phyloP scores from a whole-genome alignment of 371 early-diverging fungal species.

The Globomyces sp. region DNA sequence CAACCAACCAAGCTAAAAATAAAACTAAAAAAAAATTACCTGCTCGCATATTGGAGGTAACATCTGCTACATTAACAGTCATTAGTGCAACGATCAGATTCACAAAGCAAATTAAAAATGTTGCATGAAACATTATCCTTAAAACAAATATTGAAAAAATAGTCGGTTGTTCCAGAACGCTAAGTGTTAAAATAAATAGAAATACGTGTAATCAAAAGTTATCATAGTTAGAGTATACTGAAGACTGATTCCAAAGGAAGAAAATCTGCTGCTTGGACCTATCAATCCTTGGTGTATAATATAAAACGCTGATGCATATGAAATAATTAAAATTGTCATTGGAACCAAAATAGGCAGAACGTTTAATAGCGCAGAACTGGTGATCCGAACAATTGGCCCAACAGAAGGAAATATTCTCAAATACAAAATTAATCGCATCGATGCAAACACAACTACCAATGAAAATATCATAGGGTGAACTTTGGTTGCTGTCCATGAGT shows the following conservation, averaged over 20 bases:
- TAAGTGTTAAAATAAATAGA: background rate
- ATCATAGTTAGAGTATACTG: conserved; percentile 39
- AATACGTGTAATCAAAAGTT: conserved; percentile 38
- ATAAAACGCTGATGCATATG: conserved; percentile 33
- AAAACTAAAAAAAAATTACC: background rate
- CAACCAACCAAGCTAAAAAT: conserved; percentile 31
- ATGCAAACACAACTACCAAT: conserved; percentile 32
- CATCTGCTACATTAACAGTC: conserved; percentile 43
- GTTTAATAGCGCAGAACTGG: conserved; percentile 29
- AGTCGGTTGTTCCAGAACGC: conserved; percentile 26
- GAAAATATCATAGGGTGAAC: conserved; percentile 37
- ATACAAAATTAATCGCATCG: conserved; percentile 29
- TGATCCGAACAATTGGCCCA: conserved; percentile 36
- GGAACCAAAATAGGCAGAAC: conserved; percentile 40
- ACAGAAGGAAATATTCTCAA: conserved; percentile 37
- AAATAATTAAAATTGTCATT: conserved; percentile 26
- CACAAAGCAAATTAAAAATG: conserved; percentile 39
- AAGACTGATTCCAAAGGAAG: conserved; percentile 27
- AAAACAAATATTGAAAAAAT: conserved; percentile 30
- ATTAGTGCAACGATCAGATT: conserved; percentile 44
- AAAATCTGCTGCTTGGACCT: background rate
- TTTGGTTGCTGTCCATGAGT: conserved; percentile 15
- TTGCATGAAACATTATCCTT: conserved; percentile 35
- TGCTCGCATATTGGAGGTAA: conserved; percentile 34
- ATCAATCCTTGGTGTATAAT: conserved; percentile 8